Percentiles rank a stretch among this genome's conserved stretches.
Evolutionary conservation across 2,329 filamentous ascomycete species (phyloP).

Genomic region (Aspergillus persii): DNA sequence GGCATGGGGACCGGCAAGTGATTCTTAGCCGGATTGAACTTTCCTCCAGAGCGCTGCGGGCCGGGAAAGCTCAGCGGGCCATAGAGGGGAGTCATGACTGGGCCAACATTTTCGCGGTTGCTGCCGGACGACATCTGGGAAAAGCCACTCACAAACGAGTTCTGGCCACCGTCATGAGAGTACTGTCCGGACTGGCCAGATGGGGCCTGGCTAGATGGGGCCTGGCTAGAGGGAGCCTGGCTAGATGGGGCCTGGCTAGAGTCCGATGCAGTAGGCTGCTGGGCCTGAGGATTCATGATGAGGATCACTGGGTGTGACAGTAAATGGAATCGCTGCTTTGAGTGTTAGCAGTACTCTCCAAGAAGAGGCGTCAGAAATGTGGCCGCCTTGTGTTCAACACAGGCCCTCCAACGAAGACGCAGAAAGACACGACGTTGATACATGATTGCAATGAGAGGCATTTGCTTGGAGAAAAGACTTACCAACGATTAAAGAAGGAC

Average conservation of each 20-base stretch:
- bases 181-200: slow-evolving; percentile 23
- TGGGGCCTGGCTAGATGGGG: slow-evolving; percentile 15
- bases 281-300: slow-evolving; percentile 21
- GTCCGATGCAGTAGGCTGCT: slow-evolving; percentile 26
- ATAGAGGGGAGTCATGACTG: slow-evolving; percentile 24
- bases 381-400: background rate
- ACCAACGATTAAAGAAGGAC: background rate
- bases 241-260: slow-evolving; percentile 20
- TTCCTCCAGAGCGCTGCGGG: slow-evolving; percentile 23
- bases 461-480: background rate
- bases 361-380: background rate
- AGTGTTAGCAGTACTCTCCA: background rate
- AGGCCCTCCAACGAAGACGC: background rate
- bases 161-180: slow-evolving; percentile 25
- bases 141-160: slow-evolving; percentile 24
- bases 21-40: slow-evolving; percentile 28
- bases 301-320: background rate
- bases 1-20: slow-evolving; percentile 25
- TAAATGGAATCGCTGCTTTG: background rate
- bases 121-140: slow-evolving; percentile 15
- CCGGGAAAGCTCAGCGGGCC: slow-evolving; percentile 28
- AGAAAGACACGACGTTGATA: background rate
- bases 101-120: slow-evolving; percentile 19
- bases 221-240: slow-evolving; percentile 5
- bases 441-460: background rate